Evolutionary conservation across 306 rosid species (phyloP).

Genomic region (Sophora flavescens): DNA sequence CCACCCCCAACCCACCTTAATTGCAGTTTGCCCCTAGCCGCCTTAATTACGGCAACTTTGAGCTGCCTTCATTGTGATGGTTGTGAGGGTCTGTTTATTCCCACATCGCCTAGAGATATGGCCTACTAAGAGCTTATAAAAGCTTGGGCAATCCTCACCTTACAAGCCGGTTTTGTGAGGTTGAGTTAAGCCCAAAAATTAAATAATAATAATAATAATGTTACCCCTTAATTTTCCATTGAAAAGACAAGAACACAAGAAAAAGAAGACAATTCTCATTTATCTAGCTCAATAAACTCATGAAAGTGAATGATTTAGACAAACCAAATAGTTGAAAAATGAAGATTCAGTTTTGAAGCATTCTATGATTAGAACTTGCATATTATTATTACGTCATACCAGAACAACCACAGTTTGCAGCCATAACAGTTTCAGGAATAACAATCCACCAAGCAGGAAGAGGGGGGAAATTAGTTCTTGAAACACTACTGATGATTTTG

Average conservation of each 20-base stretch:
- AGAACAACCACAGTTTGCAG: conserved; percentile 24
- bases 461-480: conserved; percentile 7
- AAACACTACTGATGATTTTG: conserved; percentile 17
- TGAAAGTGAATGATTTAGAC: conserved; percentile 7
- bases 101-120: too few relatives aligned
- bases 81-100: too few relatives aligned
- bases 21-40: too few relatives aligned
- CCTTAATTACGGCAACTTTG: too few relatives aligned
- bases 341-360: neutral
- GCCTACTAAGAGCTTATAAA: too few relatives aligned
- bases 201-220: too few relatives aligned
- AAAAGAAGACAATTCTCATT: conserved; percentile 16
- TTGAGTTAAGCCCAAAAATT: too few relatives aligned
- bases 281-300: conserved; percentile 2
- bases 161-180: too few relatives aligned
- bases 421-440: conserved; percentile 34
- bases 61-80: too few relatives aligned
- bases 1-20: too few relatives aligned
- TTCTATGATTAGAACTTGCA: neutral
- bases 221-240: neutral
- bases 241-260: conserved; percentile 24
- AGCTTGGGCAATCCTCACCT: too few relatives aligned
- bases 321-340: conserved; percentile 9
- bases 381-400: conserved; percentile 18
- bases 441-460: conserved; percentile 29